Evolutionary conservation across 2,329 filamentous ascomycete genomes (phyloP), one percentile per base, ranked within the genome.

Genomic region (Lojkania enalia): DNA sequence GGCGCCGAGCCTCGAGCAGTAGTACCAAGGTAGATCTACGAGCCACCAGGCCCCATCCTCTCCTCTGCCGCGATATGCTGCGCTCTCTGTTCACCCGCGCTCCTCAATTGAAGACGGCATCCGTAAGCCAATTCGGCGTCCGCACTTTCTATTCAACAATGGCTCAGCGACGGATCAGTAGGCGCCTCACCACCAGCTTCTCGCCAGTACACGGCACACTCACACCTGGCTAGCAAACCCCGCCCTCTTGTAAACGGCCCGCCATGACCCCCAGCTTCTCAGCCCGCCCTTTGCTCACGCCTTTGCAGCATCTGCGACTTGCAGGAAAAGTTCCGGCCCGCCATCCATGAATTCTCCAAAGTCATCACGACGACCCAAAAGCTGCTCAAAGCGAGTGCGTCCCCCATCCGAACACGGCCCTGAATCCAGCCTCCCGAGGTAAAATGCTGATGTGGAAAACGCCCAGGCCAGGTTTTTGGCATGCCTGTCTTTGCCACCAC

Each of bases 401-500:
- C 15, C 7, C 15, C 30, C 21, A 18, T 35, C 20, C 35, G 48
- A 20, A 29, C 20, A 18, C 19, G 39, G n/a, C 29, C 16, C 74
- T 85, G 20, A 74, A 78, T 60, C 90, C 90, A 68, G 76, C 90
- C 67, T 78, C 90, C 42, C 39, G 76, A 74, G 63, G 84, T 84
- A 20, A 18, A n/a, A 35, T 36, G 35, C 44, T 52, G 32, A 49
- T 31, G 13, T 29, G 21, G 35, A 27, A 23, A 7, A 12, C n/a
- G n/a, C n/a, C n/a, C 45, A 73, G 73, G 71, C 55, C 69, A 80
- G 37, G 75, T 81, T 61, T 81, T 94, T 54, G 70, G 82, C 55
- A 84, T 96, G 52, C 91, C 92, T 58, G 79, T 95, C 64, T 85
- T 88, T 69, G 83, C 87, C 19, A 96, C 91, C 3, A 97, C 92